phyloP scores from a whole-genome alignment of 2,329 filamentous ascomycete genomes.

The Blastomyces parvus region DNA sequence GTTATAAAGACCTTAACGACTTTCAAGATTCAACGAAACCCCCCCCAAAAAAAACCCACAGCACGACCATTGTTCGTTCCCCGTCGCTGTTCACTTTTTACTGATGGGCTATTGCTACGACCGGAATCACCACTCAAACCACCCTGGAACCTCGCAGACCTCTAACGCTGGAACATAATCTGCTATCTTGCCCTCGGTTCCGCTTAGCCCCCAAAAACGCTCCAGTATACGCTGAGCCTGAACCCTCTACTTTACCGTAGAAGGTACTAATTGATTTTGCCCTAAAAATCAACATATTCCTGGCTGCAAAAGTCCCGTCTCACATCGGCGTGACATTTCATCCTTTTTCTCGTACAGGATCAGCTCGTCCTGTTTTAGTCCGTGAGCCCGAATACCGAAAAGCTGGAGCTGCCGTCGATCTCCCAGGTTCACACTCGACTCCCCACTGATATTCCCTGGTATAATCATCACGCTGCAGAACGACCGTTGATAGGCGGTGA shows the following conservation, averaged over 20 bases:
- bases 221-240: neutral
- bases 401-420: slow-evolving; percentile 88
- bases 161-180: neutral
- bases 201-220: neutral
- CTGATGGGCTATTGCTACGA: neutral
- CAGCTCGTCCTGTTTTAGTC: slow-evolving; percentile 6
- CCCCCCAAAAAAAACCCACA: neutral
- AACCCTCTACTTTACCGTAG: neutral
- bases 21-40: slow-evolving; percentile 27
- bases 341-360: neutral
- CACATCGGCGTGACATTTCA: slow-evolving; percentile 1
- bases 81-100: neutral
- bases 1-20: slow-evolving; percentile 22
- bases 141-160: neutral
- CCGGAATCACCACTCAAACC: neutral
- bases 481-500: slow-evolving; percentile 61
- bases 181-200: neutral
- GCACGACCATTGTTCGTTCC: slow-evolving; percentile 3
- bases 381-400: slow-evolving; percentile 55
- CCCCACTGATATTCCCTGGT: slow-evolving; percentile 60
- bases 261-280: neutral
- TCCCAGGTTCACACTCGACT: slow-evolving; percentile 74
- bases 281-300: neutral
- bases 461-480: slow-evolving; percentile 57
- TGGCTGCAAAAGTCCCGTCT: neutral